Conservation (phyloP, 805 yeast species). For the Starmerella stigmatis region DNA sequence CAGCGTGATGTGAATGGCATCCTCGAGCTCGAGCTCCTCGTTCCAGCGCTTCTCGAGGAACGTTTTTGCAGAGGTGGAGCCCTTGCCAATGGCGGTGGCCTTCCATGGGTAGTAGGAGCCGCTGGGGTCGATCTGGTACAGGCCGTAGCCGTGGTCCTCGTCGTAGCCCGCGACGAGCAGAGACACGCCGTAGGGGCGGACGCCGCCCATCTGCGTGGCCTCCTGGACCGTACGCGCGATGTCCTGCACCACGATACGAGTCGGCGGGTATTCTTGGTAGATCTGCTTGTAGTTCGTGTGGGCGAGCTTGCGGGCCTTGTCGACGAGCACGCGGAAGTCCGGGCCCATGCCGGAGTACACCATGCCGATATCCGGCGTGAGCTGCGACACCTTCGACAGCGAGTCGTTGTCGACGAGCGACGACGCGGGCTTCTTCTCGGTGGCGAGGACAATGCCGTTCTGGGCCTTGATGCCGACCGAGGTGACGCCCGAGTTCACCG, state of each 20-base stretch:
- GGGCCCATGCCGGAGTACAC: conserved; percentile 99
- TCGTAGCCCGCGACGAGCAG: conserved; percentile 90
- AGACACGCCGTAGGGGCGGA: conserved; percentile 97
- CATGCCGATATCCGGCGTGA: conserved; percentile 94
- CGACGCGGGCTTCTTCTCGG: conserved; percentile 84
- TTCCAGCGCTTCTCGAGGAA: conserved; percentile 97
- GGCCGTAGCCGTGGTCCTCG: conserved; percentile 59
- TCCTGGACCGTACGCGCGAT: conserved; percentile 96
- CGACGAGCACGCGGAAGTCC: conserved; percentile 88
- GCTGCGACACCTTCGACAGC: conserved; percentile 62
- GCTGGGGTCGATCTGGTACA: conserved; percentile 96
- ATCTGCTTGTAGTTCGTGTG: conserved; percentile 87
- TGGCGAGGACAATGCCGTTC: conserved; percentile 92
- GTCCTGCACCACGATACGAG: conserved; percentile 84
- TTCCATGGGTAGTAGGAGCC: conserved; percentile 99
- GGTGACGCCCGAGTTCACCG: conserved; percentile 96
- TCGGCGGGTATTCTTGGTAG: conserved; percentile 95
- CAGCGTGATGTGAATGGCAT: conserved; percentile 92
- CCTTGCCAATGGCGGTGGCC: conserved; percentile 97
- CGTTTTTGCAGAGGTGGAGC: conserved; percentile 92
- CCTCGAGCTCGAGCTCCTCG: conserved; percentile 92
- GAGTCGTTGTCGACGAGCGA: conserved; percentile 64
- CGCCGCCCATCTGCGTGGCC: conserved; percentile 98
- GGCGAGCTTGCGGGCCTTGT: conserved; percentile 84
- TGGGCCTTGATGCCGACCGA: conserved; percentile 90